These are phyloP conservation scores for Tolypocladium inflatum DNA, from an alignment of 2,329 filamentous ascomycete genomes.

Conservation along the genomic window DNA sequence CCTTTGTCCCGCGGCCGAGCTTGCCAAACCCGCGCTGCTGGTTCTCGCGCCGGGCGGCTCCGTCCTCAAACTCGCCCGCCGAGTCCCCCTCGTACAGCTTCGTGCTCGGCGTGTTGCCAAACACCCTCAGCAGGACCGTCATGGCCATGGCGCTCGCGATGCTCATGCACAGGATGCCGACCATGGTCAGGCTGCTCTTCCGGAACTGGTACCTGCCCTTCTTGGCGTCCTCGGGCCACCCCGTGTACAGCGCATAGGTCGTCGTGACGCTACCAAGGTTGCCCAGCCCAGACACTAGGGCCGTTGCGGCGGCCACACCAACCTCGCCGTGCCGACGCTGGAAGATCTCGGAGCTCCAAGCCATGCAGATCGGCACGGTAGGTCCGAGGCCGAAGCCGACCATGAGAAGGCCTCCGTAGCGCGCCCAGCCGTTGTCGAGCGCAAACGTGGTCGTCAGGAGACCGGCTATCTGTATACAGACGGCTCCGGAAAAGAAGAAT, in stretches of 20 bases:
- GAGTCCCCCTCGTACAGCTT: constrained; percentile 32
- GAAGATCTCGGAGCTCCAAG: constrained; percentile 87
- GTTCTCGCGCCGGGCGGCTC: constrained; percentile 48
- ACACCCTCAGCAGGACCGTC: constrained; percentile 52
- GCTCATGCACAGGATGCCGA: constrained; percentile 72
- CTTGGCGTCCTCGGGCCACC: constrained; percentile 70
- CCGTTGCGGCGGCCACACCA: constrained; percentile 76
- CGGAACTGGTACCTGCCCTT: constrained; percentile 63
- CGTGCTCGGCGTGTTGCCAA: constrained; percentile 42
- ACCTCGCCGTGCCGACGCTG: constrained; percentile 84
- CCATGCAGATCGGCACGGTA: constrained; percentile 88
- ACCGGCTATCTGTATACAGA: constrained; percentile 71
- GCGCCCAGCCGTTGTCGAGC: constrained; percentile 61
- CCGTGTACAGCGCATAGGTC: constrained; percentile 81
- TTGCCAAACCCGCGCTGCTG: constrained; percentile 49
- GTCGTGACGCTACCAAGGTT: constrained; percentile 81
- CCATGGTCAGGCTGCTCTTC: constrained; percentile 80
- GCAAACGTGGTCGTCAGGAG: constrained; percentile 73
- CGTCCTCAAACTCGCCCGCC: constrained; percentile 43
- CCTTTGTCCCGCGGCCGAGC: constrained; percentile 24
- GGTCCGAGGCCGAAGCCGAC: constrained; percentile 86
- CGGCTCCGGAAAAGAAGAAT: constrained; percentile 70
- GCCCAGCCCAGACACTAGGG: constrained; percentile 76
- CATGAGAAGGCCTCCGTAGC: constrained; percentile 82
- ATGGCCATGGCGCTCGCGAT: constrained; percentile 64